phyloP scores from a whole-genome alignment of 257 asterid genomes.

The Solanum dulcamara region DNA sequence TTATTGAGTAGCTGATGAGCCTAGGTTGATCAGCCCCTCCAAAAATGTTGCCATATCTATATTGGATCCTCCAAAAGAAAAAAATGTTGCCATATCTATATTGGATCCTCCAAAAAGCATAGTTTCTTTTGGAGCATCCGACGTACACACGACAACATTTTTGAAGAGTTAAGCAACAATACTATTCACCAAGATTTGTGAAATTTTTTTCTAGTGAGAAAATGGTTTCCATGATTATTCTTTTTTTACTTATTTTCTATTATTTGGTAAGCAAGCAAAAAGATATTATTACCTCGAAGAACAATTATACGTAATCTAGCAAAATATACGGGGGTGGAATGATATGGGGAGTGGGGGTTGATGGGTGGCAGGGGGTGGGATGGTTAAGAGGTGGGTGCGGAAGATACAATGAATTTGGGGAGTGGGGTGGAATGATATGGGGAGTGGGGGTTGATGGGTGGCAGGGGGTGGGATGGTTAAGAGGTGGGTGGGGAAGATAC shows the following conservation, averaged over 20 bases:
- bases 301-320: background rate
- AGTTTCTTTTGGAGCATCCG: background rate
- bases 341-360: background rate
- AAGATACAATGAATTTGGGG: no score
- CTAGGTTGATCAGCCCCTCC: background rate
- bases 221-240: background rate
- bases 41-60: background rate
- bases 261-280: background rate
- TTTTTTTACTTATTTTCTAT: no score
- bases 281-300: background rate
- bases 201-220: background rate
- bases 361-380: background rate
- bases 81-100: accelerated
- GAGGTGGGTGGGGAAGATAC: background rate
- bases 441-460: background rate
- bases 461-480: background rate
- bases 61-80: no score
- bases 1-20: background rate
- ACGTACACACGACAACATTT: background rate
- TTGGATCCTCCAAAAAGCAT: background rate
- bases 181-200: background rate
- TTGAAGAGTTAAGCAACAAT: background rate
- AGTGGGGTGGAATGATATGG: background rate
- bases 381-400: background rate
- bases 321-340: background rate